Conservation (phyloP, 495 filamentous ascomycete species). For the Podospora comata region DNA sequence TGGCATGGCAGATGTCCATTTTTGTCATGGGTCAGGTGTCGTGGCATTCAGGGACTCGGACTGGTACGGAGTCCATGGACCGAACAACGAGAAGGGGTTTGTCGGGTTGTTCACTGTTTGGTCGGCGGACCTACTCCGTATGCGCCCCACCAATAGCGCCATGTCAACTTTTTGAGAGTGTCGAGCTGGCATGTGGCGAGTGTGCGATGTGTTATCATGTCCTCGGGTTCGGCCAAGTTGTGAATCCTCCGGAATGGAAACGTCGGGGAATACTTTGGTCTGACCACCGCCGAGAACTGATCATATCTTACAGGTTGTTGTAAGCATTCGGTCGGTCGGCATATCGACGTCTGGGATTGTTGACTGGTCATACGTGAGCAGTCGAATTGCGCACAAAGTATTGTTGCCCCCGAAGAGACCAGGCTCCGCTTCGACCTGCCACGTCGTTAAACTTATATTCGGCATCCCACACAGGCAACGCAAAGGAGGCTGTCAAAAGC, state of each 20-base stretch:
- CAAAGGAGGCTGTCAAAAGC: not conserved
- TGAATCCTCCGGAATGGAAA: not conserved
- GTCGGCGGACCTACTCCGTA: not conserved
- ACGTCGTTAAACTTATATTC: conserved; percentile 11
- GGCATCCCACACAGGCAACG: not conserved
- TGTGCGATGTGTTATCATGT: not conserved
- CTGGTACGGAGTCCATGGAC: not conserved
- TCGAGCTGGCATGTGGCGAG: not conserved
- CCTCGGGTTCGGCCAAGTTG: not conserved
- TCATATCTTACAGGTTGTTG: not conserved
- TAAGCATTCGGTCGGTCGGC: not conserved
- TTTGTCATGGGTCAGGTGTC: not conserved
- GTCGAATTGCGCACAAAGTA: not conserved
- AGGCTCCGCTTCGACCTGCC: conserved; percentile 11
- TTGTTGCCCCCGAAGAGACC: not conserved
- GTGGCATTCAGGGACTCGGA: not conserved
- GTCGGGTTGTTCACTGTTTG: not conserved
- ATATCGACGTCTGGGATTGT: not conserved
- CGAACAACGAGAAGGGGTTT: not conserved
- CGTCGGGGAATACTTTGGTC: not conserved
- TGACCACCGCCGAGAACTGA: not conserved
- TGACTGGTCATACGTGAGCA: not conserved
- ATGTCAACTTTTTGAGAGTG: not conserved
- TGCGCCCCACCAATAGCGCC: not conserved
- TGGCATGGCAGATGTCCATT: not conserved